Conservation (phyloP, 2,329 filamentous ascomycete species). For the Colletotrichum tanaceti region DNA sequence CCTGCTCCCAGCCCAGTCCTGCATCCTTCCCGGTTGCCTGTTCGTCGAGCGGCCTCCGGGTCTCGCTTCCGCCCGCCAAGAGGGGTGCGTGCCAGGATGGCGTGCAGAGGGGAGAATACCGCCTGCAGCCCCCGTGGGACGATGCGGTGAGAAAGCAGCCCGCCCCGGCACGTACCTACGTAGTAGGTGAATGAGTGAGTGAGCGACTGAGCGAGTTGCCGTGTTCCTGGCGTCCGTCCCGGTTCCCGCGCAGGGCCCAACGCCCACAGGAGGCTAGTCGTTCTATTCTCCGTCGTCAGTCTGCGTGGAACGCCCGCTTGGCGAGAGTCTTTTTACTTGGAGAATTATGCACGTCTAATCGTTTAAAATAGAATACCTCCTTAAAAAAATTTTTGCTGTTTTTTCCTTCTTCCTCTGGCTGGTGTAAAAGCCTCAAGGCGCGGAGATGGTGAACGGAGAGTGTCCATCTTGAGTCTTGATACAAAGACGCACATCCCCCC, state of each 20-base stretch:
- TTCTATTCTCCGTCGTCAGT: neutral
- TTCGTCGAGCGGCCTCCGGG: neutral
- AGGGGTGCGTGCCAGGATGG: constrained; percentile 12
- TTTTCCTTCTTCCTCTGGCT: constrained; percentile 4
- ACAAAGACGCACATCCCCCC: constrained; percentile 19
- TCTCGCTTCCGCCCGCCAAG: constrained; percentile 21
- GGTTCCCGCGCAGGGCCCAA: constrained; percentile 24
- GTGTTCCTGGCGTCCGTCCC: constrained; percentile 24
- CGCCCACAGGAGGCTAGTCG: constrained; percentile 11
- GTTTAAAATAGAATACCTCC: constrained; percentile 36
- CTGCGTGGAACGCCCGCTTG: too few species aligned
- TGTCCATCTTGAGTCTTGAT: constrained; percentile 6
- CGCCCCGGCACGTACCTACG: too few species aligned
- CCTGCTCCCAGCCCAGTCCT: constrained; percentile 9
- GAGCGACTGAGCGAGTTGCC: constrained; percentile 20
- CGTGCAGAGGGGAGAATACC: constrained; percentile 28
- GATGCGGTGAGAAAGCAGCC: constrained; percentile 13
- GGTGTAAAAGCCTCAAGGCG: neutral
- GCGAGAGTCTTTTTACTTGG: constrained; percentile 3
- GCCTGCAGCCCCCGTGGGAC: constrained; percentile 11
- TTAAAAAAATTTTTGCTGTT: too few species aligned
- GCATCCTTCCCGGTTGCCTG: constrained; percentile 6
- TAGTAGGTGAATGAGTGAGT: neutral
- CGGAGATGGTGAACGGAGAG: neutral
- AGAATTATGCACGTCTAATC: constrained; percentile 11